Conservation (phyloP, 2,329 filamentous ascomycete genomes). For the Penicillium palitans region DNA sequence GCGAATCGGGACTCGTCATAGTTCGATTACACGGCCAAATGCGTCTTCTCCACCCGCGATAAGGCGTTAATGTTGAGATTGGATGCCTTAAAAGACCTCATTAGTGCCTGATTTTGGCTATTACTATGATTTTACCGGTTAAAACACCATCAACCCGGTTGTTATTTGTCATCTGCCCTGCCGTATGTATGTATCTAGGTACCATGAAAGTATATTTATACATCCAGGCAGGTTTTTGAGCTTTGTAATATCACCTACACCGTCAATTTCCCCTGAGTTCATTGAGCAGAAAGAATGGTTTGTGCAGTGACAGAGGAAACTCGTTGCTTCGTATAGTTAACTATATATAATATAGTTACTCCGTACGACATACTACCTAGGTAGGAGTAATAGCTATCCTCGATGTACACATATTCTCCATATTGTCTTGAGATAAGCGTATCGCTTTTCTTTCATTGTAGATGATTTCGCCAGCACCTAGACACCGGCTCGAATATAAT, state of each 20-base stretch:
- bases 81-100: background rate
- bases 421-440: background rate
- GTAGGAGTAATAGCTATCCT: background rate
- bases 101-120: background rate
- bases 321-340: background rate
- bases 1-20: slow-evolving; percentile 4
- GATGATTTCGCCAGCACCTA: background rate
- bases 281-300: background rate
- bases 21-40: background rate
- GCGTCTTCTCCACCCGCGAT: slow-evolving; percentile 1
- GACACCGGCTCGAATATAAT: background rate
- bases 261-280: background rate
- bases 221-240: background rate
- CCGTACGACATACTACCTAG: background rate
- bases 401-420: background rate
- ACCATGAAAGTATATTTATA: too few species aligned
- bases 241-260: background rate
- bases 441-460: background rate
- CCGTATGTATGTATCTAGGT: too few species aligned
- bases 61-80: background rate
- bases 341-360: background rate
- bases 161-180: too few species aligned
- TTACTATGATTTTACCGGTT: too few species aligned
- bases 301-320: background rate
- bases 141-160: too few species aligned